Base-by-base conservation (phyloP, 2,329 filamentous ascomycete genomes). In the Colletotrichum cereale region DNA sequence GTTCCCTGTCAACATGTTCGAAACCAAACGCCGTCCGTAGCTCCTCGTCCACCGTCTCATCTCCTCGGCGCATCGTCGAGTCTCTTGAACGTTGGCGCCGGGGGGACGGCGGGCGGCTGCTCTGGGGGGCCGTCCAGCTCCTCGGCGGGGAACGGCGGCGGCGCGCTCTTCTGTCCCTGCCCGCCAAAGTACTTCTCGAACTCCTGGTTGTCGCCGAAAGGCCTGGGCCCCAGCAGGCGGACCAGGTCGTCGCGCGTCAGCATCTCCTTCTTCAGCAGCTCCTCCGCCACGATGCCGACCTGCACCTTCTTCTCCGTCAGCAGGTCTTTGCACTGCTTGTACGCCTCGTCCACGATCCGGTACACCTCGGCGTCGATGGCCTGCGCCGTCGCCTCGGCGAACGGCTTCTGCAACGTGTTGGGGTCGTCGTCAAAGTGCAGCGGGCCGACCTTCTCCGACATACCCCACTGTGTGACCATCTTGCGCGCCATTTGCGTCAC, bases 391-490 rank as follows among this genome's bases (percentile, higher is more conserved):
- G 94, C 88, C 85, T 99, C 96, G 29, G 94, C 96, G 84, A 98
- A 99, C 0, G 96, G 96, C 86, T 99, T 99, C 80, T 95, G 91
- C 71, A 98, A 84, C 78, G 93, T 91, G 80, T 93, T 93, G 74
- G 93, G 89, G 78, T 94, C 88, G 79, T 93, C 93, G 77, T 96
- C 92, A 82, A 96, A 99, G 86, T 97, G 93, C 74, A 99, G 87
- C 74, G 95, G 95, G 38, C 96, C 96, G 57, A 99, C 92, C 84
- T 97, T 97, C 75, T 93, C 90, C 50, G 93, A 97, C 96, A 99
- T 99, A 76, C 96, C 96, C 92, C 95, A 99, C 81, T 97, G 94
- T n/a, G 96, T 99, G 38, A 99, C 96, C 96, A 99, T 99, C 73
- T 93, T 92, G 24, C 93, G 97, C 4, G 96, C 97, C 93, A 98